A percentile compares a stretch with the other conserved stretches of the same genome.
Conservation (phyloP, 768 basidiomycete genomes). For the Phallus indusiatus region DNA sequence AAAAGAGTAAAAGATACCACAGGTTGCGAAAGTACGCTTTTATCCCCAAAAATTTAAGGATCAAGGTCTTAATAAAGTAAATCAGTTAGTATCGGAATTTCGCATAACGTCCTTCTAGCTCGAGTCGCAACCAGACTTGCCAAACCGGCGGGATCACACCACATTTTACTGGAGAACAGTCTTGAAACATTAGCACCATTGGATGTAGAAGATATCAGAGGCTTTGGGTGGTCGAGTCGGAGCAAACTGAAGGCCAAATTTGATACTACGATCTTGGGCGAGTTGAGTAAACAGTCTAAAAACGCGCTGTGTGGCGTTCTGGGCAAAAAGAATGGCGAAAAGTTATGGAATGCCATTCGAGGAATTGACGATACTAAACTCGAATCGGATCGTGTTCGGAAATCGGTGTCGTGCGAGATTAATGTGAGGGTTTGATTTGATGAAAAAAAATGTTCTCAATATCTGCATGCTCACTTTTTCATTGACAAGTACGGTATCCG, state of each 20-base stretch:
- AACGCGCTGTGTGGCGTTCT: slow-evolving; percentile 57
- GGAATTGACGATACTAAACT: slow-evolving; percentile 77
- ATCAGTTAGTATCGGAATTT: slow-evolving; percentile 84
- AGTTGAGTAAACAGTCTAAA: slow-evolving; percentile 56
- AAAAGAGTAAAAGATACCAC: slow-evolving; percentile 69
- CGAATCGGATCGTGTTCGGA: slow-evolving; percentile 77
- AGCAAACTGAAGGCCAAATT: slow-evolving; percentile 78
- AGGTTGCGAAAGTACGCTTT: slow-evolving; percentile 63
- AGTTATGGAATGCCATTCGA: slow-evolving; percentile 70
- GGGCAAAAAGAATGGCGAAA: slow-evolving; percentile 78
- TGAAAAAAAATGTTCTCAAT: not conserved
- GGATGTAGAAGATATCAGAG: slow-evolving; percentile 74
- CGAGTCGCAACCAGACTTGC: slow-evolving; percentile 85
- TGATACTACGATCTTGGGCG: slow-evolving; percentile 59
- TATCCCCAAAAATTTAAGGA: not conserved
- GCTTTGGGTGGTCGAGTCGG: slow-evolving; percentile 69
- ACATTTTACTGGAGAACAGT: slow-evolving; percentile 50
- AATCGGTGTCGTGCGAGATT: slow-evolving; percentile 90
- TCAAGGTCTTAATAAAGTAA: not conserved
- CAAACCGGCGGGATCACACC: slow-evolving; percentile 84
- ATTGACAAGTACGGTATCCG: slow-evolving; percentile 83
- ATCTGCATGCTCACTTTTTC: slow-evolving; percentile 8
- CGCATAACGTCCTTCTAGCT: slow-evolving; percentile 86
- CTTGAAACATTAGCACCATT: slow-evolving; percentile 52
- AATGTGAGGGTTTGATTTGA: slow-evolving; percentile 74